These are phyloP conservation scores for Bauhinia variegata DNA, from an alignment of 306 rosid genomes.

Conservation along the genomic window DNA sequence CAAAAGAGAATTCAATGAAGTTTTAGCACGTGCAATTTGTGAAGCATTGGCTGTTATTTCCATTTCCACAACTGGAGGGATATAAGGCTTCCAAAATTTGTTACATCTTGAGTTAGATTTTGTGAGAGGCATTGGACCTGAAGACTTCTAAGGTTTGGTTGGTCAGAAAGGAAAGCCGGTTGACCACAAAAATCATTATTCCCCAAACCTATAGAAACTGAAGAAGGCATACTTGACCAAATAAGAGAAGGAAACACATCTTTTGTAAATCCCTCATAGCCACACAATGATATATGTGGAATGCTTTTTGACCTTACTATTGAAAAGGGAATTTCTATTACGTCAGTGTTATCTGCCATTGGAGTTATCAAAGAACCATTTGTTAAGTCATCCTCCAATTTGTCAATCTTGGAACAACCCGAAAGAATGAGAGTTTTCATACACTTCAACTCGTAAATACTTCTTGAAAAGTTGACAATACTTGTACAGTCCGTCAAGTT, in stretches of 20 bases:
- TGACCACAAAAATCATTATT: not conserved
- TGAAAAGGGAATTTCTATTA: slow-evolving; percentile 12
- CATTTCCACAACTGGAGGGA: not conserved
- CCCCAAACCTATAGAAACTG: too few species aligned
- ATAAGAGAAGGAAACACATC: slow-evolving; percentile 8
- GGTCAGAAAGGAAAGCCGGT: not conserved
- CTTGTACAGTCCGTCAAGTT: too few species aligned
- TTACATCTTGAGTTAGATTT: not conserved
- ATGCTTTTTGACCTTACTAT: too few species aligned
- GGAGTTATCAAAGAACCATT: too few species aligned
- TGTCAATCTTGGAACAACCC: too few species aligned
- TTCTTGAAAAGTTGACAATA: too few species aligned
- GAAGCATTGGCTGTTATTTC: not conserved
- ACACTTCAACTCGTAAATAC: too few species aligned
- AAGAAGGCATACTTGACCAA: slow-evolving; percentile 2
- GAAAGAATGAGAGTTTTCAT: too few species aligned
- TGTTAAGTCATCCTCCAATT: too few species aligned
- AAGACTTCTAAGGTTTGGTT: not conserved
- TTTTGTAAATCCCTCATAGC: slow-evolving; percentile 17
- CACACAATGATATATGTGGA: slow-evolving; percentile 21
- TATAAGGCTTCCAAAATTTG: not conserved
- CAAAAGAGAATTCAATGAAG: not conserved
- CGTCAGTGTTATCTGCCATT: not conserved
- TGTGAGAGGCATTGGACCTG: not conserved
- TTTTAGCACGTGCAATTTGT: not conserved